Evolutionary conservation across 768 basidiomycete genomes (phyloP).

Genomic region (Psilocybe cyanescens): DNA sequence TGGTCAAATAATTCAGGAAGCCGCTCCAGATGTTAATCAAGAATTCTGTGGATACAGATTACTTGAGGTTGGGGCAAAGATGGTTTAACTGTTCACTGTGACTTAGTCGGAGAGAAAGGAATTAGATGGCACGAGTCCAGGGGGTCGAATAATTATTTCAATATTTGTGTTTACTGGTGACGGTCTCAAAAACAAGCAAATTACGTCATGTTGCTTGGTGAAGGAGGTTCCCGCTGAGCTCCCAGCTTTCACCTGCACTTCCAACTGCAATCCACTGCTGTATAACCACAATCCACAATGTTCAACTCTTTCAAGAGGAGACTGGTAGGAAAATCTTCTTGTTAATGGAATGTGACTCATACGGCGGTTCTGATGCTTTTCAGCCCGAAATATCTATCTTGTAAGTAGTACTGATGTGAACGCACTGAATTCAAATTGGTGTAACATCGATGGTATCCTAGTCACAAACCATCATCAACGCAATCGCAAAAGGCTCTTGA

Average conservation of each 20-base stretch:
- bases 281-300: conserved; percentile 23
- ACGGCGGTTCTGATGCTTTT: neutral
- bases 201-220: no score
- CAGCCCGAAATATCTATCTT: conserved; percentile 71
- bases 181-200: no score
- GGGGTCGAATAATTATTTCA: no score
- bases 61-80: no score
- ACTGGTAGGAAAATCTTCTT: conserved; percentile 29
- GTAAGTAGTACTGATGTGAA: conserved; percentile 37
- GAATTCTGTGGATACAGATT: no score
- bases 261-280: neutral
- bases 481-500: conserved; percentile 65
- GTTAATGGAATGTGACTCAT: no score
- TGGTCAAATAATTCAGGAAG: no score
- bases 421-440: neutral
- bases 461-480: conserved; percentile 69
- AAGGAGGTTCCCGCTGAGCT: neutral
- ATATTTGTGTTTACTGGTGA: no score
- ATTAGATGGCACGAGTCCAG: no score
- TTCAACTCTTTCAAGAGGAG: conserved; percentile 42
- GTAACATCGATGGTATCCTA: conserved; percentile 26
- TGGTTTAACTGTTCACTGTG: no score
- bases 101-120: no score
- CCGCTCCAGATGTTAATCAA: no score
- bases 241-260: neutral